These are phyloP conservation scores for Kregervanrija pseudodelftensis DNA, from an alignment of 805 yeast species.

Conservation along the genomic window DNA sequence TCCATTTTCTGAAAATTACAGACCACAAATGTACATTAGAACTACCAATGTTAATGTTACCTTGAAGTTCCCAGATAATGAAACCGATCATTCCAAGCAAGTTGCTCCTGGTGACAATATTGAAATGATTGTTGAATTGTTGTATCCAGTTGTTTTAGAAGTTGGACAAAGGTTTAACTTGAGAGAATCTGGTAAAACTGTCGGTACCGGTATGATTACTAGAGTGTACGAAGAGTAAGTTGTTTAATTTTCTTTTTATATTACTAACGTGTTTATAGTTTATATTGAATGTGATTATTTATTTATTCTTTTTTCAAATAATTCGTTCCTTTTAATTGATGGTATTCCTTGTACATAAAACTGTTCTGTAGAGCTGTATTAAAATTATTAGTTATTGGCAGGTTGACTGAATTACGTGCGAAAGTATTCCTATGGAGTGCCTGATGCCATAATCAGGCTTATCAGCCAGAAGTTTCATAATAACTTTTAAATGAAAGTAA, in stretches of 20 bases:
- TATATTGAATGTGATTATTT: neutral
- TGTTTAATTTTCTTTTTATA: neutral
- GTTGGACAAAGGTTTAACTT: slow-evolving; percentile 97
- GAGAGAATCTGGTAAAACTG: slow-evolving; percentile 99
- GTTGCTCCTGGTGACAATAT: slow-evolving; percentile 98
- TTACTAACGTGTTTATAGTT: slow-evolving; percentile 10
- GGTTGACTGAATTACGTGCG: too few relatives aligned
- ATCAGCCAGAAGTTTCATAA: too few relatives aligned
- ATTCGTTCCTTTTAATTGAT: neutral
- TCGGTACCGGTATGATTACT: slow-evolving; percentile 97
- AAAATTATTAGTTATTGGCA: too few relatives aligned
- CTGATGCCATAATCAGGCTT: too few relatives aligned
- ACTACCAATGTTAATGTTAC: slow-evolving; percentile 93
- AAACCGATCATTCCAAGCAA: slow-evolving; percentile 79
- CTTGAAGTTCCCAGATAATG: slow-evolving; percentile 77
- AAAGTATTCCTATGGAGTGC: too few relatives aligned
- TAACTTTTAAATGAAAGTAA: too few relatives aligned
- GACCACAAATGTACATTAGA: slow-evolving; percentile 96
- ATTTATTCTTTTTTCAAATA: neutral
- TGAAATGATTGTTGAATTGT: slow-evolving; percentile 88
- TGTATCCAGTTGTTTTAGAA: slow-evolving; percentile 90
- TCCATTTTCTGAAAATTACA: slow-evolving; percentile 93
- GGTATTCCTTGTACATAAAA: neutral
- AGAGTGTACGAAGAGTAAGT: slow-evolving; percentile 35
- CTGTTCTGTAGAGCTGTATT: neutral